A percentile compares a stretch with the other conserved stretches of the same genome.
Evolutionary conservation across 768 basidiomycete species (phyloP).

Genomic region (Trametopsis cervina): DNA sequence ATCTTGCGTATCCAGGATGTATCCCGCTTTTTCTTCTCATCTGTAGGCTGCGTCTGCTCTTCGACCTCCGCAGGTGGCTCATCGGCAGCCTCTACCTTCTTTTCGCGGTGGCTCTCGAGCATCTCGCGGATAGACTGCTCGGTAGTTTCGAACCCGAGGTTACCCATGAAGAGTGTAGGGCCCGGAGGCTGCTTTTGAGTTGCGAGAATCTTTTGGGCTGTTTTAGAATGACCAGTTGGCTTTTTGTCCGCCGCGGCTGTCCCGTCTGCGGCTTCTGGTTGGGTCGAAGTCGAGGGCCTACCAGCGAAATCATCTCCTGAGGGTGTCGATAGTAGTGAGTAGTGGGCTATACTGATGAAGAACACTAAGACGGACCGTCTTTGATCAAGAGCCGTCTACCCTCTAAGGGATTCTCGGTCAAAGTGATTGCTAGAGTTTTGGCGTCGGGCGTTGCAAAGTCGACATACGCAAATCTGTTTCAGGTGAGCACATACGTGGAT

Average conservation of each 20-base stretch:
- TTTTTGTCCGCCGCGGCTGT: constrained; percentile 26
- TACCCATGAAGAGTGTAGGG: constrained; percentile 87
- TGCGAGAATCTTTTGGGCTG: constrained; percentile 69
- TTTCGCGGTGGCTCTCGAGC: constrained; percentile 59
- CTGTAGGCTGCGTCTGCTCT: constrained; percentile 22
- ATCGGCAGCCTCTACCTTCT: not conserved
- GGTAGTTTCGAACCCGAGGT: constrained; percentile 87
- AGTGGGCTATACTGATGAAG: not conserved
- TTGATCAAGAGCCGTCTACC: constrained; percentile 91
- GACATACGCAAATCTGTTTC: constrained; percentile 85
- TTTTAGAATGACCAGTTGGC: constrained; percentile 45
- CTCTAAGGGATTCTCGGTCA: constrained; percentile 76
- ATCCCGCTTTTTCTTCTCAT: constrained; percentile 22
- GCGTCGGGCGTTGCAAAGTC: constrained; percentile 80
- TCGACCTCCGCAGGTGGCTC: constrained; percentile 4
- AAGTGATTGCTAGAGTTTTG: constrained; percentile 65
- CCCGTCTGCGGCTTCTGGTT: constrained; percentile 8
- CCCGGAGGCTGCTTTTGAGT: constrained; percentile 78
- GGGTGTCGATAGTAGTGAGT: constrained; percentile 3
- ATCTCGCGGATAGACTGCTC: constrained; percentile 66
- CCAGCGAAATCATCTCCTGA: constrained; percentile 71
- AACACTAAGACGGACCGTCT: constrained; percentile 52
- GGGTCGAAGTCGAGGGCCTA: constrained; percentile 44
- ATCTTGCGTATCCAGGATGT: constrained; percentile 66
- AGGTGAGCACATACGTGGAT: not conserved